Evolutionary conservation across 2,329 filamentous ascomycete species (phyloP), one percentile per base, ranked within the genome.

Genomic region (Claviceps spartinae): DNA sequence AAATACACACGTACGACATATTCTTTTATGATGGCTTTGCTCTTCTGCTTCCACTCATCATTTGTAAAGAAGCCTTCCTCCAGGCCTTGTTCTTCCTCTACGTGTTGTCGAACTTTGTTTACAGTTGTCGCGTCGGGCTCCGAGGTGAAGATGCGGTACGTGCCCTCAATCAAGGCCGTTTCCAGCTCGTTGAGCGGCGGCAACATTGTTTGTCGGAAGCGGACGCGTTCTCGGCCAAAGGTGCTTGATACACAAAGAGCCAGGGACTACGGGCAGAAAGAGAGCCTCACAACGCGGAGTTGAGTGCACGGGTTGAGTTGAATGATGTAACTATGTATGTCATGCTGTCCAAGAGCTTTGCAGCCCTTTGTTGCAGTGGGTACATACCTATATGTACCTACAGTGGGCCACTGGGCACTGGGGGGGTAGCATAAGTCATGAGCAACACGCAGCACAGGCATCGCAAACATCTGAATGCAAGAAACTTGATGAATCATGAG

Each of bases 11-110:
- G 56, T 69, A 82, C 80, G n/a, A 76, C 72, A 47, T 71, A 67
- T 18, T 67, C 65, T 50, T 75, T 75, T 56, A 83, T 80, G n/a
- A 82, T 59, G 1, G 63, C 61, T 59, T 82, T 83, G 62, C 78
- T 82, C 57, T 69, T 74, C 4, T 66, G 62, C 61, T 83, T 82
- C 81, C 81, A 83, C 16, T 73, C 64, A 0, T 56, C 64, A 2
- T 61, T 56, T 14, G 67, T 66, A 48, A 83, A 73, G 55, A 81
- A 80, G 0, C 71, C 75, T 1, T 71, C 63, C 0, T 74, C 69
- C 1, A 83, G 69, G 1, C 61, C 64, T 1, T 78, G 64, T 44
- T 73, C 64, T 34, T 73, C 64, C 54, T 80, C 77, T 2, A 71
- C 74, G 45, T 66, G 67, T 54, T 74, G 72, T 52, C 81, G 78